Evolutionary conservation across 1,284 basidiomycete species (phyloP), one percentile per base, ranked within the genome.

Genomic region (Rhodofomes roseus): DNA sequence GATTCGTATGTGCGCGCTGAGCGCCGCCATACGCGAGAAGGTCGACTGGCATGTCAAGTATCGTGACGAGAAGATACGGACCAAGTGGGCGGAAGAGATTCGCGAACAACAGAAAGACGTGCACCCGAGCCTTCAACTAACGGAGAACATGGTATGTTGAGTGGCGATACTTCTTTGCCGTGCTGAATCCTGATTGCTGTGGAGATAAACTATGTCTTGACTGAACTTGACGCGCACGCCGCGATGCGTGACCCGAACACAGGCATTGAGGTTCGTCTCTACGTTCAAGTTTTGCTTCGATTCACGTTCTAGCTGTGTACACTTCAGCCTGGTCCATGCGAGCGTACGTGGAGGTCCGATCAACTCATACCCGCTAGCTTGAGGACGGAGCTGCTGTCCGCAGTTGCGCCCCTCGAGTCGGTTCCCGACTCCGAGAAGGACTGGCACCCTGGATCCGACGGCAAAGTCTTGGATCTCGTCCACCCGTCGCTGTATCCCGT

Each of bases 401-500:
- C 22, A 1, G 58, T 56, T 4, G 44, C 57, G 2, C 43, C 20
- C 11, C 61, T 63, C 6, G 62, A 67, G 36, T 23, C 23, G 12
- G 52, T 61, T 9, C 55, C 62, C 1, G 53, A 58, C 8, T 52
- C 57, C 7, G 36, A 65, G 46, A 62, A 63, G 41, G 67, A 67
- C 50, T 69, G 64, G 66, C 67, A 69, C 39, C 66, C 66, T 0
- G 60, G 65, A 22, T 61, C 67, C 12, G 60, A 67, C 54, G 57
- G 43, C 1, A 65, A 69, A 36, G 67, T 69, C 6, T 58, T 48
- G 46, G 25, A 48, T 29, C 46, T 48, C 25, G 25, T 48, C 25
- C 46, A 48, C 25, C 46, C 46, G 16, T 48, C 46, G 11, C 25
- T 48, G 12, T 48, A 48, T 16, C 25, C 46, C 4, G 14, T 48